Evolutionary conservation across 1,284 basidiomycete genomes (phyloP), one percentile per base, ranked within the genome.

Genomic region (Malassezia dermatis): DNA sequence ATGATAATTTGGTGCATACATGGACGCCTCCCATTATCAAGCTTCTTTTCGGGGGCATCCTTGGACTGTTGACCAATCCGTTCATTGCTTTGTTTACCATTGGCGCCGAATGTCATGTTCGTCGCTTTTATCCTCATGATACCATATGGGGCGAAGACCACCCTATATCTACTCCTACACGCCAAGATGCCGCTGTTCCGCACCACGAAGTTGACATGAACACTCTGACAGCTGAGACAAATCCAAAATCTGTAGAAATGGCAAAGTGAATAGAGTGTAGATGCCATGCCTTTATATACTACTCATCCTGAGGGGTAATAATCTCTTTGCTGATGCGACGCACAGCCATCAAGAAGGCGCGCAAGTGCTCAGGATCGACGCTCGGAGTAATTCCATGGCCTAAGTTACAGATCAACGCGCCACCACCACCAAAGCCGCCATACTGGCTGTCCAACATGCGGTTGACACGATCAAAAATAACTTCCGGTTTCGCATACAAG

Each of bases 391-490:
- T 94, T 4, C 93, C 93, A 75, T 98, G 94, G 1, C 94, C 94
- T 30, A 99, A 78, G 77, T 98, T 98, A 24, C 87, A 87, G 69
- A 98, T 95, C 40, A 75, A 76, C 5, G 81, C 81, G 56, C 77
- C 79, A 39, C 57, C 58, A 11, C 76, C 73, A 40, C 81, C 80
- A 78, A 96, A 96, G 21, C 81, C 81, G 61, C 82, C 79, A 48
- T 67, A 65, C 27, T 68, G 70, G 58, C 65, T 64, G 59, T 84
- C 83, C 81, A 93, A 58, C 69, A 73, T 86, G 64, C 85, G 80
- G 78, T 88, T 84, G 35, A 95, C 89, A 66, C 88, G 84, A 47
- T 77, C 76, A 77, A 91, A 87, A 67, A 98, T 95, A 8, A 89
- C 89, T 19, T 86, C 85, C 24, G 66, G 64, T 60, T 78, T 80